A percentile compares a stretch with the other conserved stretches of the same genome.
Evolutionary conservation across 768 basidiomycete species (phyloP).

Genomic region (Steccherinum ochraceum): DNA sequence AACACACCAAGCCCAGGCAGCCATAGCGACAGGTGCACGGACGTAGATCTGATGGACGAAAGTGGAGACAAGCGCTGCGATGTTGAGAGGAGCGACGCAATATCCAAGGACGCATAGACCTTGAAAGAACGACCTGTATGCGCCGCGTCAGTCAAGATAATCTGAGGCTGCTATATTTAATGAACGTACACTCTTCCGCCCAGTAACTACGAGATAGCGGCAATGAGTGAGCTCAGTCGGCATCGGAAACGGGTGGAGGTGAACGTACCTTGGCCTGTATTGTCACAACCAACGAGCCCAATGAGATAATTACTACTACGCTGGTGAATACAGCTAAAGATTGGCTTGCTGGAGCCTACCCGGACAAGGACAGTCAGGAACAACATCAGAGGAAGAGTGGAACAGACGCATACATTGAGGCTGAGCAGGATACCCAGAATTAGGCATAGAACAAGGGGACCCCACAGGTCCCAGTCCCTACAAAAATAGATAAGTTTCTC

Average conservation of each 20-base stretch:
- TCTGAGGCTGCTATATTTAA: not conserved
- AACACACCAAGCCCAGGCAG: slow-evolving; percentile 93
- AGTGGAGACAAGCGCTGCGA: slow-evolving; percentile 82
- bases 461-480: slow-evolving; percentile 99
- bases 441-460: slow-evolving; percentile 81
- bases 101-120: slow-evolving; percentile 93
- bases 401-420: slow-evolving; percentile 63
- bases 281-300: slow-evolving; percentile 88
- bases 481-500: slow-evolving; percentile 1
- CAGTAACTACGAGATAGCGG: slow-evolving; percentile 45
- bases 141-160: not conserved
- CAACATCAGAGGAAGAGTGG: too few species aligned
- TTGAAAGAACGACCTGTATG: slow-evolving; percentile 84
- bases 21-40: slow-evolving; percentile 77
- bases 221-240: slow-evolving; percentile 1
- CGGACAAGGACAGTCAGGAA: too few species aligned
- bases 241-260: not conserved
- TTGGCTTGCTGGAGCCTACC: slow-evolving; percentile 75
- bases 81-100: slow-evolving; percentile 87
- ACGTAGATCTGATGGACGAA: slow-evolving; percentile 85
- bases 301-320: slow-evolving; percentile 87
- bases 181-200: slow-evolving; percentile 72
- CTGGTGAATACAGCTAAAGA: slow-evolving; percentile 87
- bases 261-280: slow-evolving; percentile 86
- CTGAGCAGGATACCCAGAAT: slow-evolving; percentile 80